Evolutionary conservation across 768 basidiomycete species (phyloP), one percentile per base, ranked within the genome.

Genomic region (Nidularia pulvinata): DNA sequence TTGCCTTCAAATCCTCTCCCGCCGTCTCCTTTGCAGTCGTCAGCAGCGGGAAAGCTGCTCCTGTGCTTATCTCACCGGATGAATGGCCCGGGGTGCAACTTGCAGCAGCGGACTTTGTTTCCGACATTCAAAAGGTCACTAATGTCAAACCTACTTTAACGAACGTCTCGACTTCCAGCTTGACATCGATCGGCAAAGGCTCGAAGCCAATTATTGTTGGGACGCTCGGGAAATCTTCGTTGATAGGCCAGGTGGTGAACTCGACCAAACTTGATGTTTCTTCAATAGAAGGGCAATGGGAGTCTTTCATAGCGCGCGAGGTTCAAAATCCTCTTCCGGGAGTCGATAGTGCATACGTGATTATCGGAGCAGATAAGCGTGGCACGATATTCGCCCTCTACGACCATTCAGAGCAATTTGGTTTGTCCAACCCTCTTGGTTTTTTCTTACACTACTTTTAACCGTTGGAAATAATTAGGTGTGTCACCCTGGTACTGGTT

Each of bases 401-500:
- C 60, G 85, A 86, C 60, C 80, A 85, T 52, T 84, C 83, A 7
- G 86, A 89, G 62, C 86, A 88, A 61, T 82, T 88, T 62, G 86
- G 86, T 42, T 55, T 53, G 22, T 46, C 25, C 22, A 33, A 19
- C 49, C 34, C 42, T 10, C n/a, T 34, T 4, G 6, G 10, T 46
- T 53, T 54, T 49, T 34, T 22, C 25, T 39, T 46, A 57, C 60
- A 35, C 3, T 7, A 7, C 44, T 51, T 55, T 49, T 33, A 25
- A 30, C 44, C 46, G 58, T 58, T 59, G 46, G 56, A 45, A 48
- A 46, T 49, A 35, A 39, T 48, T 51, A 84, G 83, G 84, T 52
- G 83, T 86, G 34, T 85, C 84, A 16, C 85, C 85, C n/a, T 86
- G 85, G 84, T 84, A 80, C 55, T 86, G 82, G 82, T 82, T 58